Base-by-base conservation (phyloP, 331 rosid genomes). In the Pyracantha coccinea region DNA sequence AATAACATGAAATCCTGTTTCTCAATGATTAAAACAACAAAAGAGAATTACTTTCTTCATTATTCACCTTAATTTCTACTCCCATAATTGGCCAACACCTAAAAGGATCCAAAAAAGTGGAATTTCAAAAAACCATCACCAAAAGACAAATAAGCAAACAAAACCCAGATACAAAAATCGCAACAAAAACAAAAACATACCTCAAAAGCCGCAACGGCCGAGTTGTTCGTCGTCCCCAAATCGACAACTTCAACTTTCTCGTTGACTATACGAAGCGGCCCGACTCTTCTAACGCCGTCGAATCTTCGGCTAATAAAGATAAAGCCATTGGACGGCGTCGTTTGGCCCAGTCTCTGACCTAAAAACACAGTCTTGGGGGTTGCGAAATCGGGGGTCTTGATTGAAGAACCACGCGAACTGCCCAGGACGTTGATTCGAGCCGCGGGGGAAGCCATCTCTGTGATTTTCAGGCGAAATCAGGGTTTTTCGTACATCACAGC, bases 391-490 rank as follows among this genome's bases (percentile, higher is more conserved):
- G 67, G 79, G 23, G 50, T 57, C 68, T 41, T 57, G 69, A 35
- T 28, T 14, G 74, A 58, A 14, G 47, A 35, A 25, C 73, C 73
- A 28, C 59, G 77, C 1, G 73, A 32, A 15, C 25, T 19, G 41
- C 77, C 77, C 8, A 80, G 80, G 53, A 62, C 79, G 27, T 75
- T 80, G 69, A 80, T 74, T 72, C 62, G 80, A 69, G 83, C 73
- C 13, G 82, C 20, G 11, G 73, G 69, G 28, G 68, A 68, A 25
- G 80, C 65, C 83, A 70, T 66, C 3, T 3, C 21, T 19, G 4
- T 7, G 2, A 58, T 6, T 11, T 11, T 60, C 50, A 31, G 28
- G 29, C 8, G 64, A 20, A 23, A 14, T 35, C 13, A 21, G 20
- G 53, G 71, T 21, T 35, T n/a, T 13, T 60, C 66, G 19, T 6